phyloP scores from a whole-genome alignment of 495 filamentous ascomycete genomes.

The Aspergillus asperescens region DNA sequence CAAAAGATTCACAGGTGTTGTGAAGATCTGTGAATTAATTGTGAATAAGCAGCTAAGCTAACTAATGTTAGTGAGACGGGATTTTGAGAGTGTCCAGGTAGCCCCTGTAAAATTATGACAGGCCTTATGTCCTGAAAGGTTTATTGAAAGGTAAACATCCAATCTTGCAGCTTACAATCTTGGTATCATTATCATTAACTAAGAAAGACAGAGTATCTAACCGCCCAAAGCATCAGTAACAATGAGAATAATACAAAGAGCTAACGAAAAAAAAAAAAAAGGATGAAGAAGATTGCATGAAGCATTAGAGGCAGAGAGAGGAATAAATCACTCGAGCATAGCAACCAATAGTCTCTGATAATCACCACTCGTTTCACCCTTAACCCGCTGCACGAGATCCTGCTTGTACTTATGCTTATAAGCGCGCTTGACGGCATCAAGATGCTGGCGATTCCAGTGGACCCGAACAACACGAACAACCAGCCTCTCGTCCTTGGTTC shows the following conservation, averaged over 20 bases:
- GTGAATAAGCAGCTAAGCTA: too few species aligned
- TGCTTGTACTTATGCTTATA: conserved; percentile 60
- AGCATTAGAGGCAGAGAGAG: background rate
- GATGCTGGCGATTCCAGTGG: conserved; percentile 72
- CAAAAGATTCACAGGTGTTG: too few species aligned
- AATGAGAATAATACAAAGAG: background rate
- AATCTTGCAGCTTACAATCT: background rate
- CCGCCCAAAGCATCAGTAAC: background rate
- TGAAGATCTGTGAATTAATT: too few species aligned
- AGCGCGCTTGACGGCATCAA: conserved; percentile 67
- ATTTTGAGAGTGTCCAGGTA: too few species aligned
- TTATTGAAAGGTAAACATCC: background rate
- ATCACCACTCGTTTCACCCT: conserved; percentile 81
- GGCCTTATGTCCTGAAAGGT: too few species aligned
- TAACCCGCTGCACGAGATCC: conserved; percentile 59
- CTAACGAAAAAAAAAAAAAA: background rate
- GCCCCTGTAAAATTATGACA: too few species aligned
- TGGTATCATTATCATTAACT: background rate
- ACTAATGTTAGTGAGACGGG: too few species aligned
- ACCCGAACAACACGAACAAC: conserved; percentile 63
- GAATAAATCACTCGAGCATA: conserved; percentile 28
- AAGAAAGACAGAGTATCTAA: background rate
- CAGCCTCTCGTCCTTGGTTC: conserved; percentile 81
- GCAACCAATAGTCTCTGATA: conserved; percentile 57
- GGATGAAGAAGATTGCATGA: background rate